These are phyloP conservation scores for Phytopythium kandeliae DNA, from an alignment of 352 stramenopile genomes.

Conservation along the genomic window DNA sequence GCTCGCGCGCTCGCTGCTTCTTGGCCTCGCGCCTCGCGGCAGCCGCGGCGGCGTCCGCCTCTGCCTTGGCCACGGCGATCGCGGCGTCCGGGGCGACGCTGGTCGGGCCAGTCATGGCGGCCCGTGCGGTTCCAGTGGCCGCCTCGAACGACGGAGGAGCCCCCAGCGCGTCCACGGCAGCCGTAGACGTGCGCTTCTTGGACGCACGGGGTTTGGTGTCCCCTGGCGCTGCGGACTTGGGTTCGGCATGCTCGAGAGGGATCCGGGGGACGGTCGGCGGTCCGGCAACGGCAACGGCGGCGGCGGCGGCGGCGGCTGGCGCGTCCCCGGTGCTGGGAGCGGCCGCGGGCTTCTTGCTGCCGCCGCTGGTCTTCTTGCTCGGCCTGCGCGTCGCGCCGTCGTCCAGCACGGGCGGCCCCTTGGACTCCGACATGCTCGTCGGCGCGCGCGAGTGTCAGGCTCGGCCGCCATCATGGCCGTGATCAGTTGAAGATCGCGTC, in stretches of 20 bases:
- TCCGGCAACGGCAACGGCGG: slow-evolving; percentile 7
- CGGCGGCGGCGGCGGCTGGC: background rate
- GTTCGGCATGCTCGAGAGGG: slow-evolving; percentile 22
- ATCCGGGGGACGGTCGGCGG: slow-evolving; percentile 36
- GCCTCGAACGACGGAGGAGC: slow-evolving; percentile 9
- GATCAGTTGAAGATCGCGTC: background rate
- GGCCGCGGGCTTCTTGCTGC: slow-evolving; percentile 8
- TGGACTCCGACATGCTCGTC: slow-evolving; percentile 39
- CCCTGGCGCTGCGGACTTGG: slow-evolving; percentile 14
- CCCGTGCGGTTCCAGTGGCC: background rate
- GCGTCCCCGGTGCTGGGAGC: background rate
- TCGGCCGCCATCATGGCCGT: too few relatives aligned
- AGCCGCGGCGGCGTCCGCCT: slow-evolving; percentile 23
- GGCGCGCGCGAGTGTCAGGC: background rate
- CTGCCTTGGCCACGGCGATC: slow-evolving; percentile 20
- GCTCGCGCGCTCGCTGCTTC: slow-evolving; percentile 38
- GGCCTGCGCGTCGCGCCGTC: slow-evolving; percentile 14
- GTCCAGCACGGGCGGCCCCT: slow-evolving; percentile 11
- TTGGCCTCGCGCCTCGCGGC: slow-evolving; percentile 39
- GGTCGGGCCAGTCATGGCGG: slow-evolving; percentile 5
- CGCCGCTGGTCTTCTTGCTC: slow-evolving; percentile 29
- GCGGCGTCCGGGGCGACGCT: slow-evolving; percentile 7
- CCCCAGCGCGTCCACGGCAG: slow-evolving; percentile 6
- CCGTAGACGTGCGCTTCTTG: slow-evolving; percentile 39
- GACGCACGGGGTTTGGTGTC: slow-evolving; percentile 27